A percentile compares a stretch with the other conserved stretches of the same genome.
Evolutionary conservation across 352 stramenopile genomes (phyloP).

Genomic region (Globisporangium ultimum): DNA sequence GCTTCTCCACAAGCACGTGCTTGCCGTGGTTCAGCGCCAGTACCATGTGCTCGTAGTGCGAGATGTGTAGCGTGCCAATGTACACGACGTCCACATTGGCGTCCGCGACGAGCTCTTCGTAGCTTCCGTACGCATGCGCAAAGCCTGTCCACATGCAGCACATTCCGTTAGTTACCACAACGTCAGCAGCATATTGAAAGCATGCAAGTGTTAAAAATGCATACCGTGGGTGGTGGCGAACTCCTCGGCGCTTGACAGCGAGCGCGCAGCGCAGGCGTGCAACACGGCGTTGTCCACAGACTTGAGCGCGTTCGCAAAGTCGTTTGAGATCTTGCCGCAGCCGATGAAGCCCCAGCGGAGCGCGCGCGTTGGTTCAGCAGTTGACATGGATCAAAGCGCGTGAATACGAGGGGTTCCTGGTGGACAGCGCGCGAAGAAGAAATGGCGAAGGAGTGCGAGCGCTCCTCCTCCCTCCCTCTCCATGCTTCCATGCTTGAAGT

Average conservation of each 20-base stretch:
- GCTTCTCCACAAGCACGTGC: conserved; percentile 91
- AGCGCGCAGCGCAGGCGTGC: conserved; percentile 42
- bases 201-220: not conserved
- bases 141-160: conserved; percentile 30
- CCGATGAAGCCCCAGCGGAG: conserved; percentile 48
- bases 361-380: not conserved
- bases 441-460: no score
- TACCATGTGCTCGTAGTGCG: conserved; percentile 65
- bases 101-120: conserved; percentile 76
- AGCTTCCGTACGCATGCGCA: conserved; percentile 64
- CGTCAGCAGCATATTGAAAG: conserved; percentile 2
- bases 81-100: conserved; percentile 85
- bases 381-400: no score
- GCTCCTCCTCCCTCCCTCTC: no score
- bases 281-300: conserved; percentile 20
- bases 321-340: conserved; percentile 47
- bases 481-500: no score
- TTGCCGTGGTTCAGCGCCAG: conserved; percentile 72
- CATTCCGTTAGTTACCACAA: not conserved
- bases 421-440: no score
- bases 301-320: conserved; percentile 46
- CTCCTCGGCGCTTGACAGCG: conserved; percentile 30
- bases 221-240: conserved; percentile 30
- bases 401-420: no score
- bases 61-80: conserved; percentile 82